These are phyloP conservation scores for Botrytis elliptica DNA, from an alignment of 2,329 filamentous ascomycete species.

Conservation along the genomic window DNA sequence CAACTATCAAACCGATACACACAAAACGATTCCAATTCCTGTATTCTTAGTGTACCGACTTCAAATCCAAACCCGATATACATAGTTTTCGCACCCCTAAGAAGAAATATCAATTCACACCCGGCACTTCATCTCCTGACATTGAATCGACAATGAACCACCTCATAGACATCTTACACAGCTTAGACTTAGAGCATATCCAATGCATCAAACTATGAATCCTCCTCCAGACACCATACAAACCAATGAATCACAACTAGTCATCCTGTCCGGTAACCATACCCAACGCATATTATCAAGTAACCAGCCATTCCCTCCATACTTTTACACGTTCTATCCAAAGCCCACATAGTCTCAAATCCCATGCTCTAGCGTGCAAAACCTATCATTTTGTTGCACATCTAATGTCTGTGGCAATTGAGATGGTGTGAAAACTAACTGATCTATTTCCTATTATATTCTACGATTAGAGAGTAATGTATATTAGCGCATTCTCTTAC, in stretches of 20 bases:
- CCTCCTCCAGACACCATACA: not conserved
- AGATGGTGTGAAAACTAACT: rapidly evolving
- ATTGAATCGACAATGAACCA: not conserved
- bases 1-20: not conserved
- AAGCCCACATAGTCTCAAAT: not conserved
- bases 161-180: not conserved
- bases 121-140: not conserved
- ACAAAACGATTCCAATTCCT: no score
- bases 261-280: not conserved
- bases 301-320: not conserved
- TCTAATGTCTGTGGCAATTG: not conserved
- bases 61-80: not conserved
- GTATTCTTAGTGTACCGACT: not conserved
- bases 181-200: rapidly evolving
- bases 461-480: no score
- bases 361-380: not conserved
- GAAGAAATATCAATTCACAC: not conserved
- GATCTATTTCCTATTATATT: no score
- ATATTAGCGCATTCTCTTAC: not conserved
- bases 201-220: no score
- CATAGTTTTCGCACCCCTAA: not conserved
- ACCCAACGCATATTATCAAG: not conserved
- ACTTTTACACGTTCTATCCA: not conserved
- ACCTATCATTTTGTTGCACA: not conserved
- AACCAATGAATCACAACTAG: not conserved